Evolutionary conservation across 78 protist species (phyloP).

Genomic region (Protostelium mycophagum): DNA sequence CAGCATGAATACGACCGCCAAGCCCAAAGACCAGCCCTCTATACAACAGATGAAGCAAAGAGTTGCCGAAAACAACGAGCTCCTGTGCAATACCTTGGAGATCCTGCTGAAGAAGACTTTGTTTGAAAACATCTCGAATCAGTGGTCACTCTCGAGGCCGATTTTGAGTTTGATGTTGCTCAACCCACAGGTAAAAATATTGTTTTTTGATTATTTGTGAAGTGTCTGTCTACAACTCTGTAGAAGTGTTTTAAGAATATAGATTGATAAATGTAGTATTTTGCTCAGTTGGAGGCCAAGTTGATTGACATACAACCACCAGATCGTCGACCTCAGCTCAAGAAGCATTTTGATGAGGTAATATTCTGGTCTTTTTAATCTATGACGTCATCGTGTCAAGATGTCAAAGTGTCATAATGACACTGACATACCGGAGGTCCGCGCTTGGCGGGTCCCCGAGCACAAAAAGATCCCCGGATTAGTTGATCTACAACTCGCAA

Average conservation of each 20-base stretch:
- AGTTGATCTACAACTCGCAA: no score
- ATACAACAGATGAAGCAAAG: not conserved
- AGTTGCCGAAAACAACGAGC: not conserved
- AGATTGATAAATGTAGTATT: not conserved
- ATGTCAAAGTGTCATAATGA: no score
- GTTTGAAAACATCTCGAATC: slow-evolving; percentile 32
- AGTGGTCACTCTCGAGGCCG: slow-evolving; percentile 56
- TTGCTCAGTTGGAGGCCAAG: not conserved
- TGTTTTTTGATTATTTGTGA: no score
- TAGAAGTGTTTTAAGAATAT: no score
- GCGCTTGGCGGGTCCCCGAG: no score
- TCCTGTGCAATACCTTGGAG: slow-evolving; percentile 5
- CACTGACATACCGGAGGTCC: no score
- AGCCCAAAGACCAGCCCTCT: not conserved
- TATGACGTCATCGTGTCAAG: not conserved
- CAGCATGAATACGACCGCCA: not conserved
- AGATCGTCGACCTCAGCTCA: slow-evolving; percentile 10
- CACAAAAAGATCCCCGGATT: no score
- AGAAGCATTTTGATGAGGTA: slow-evolving; percentile 13
- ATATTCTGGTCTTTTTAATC: not conserved
- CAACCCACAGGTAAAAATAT: slow-evolving; percentile 9
- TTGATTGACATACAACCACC: not conserved
- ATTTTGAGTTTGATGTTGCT: slow-evolving; percentile 41
- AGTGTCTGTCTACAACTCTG: not conserved
- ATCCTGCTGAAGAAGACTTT: slow-evolving; percentile 14